Conservation (phyloP, 164 flowering plant genomes). For the Platanus orientalis region DNA sequence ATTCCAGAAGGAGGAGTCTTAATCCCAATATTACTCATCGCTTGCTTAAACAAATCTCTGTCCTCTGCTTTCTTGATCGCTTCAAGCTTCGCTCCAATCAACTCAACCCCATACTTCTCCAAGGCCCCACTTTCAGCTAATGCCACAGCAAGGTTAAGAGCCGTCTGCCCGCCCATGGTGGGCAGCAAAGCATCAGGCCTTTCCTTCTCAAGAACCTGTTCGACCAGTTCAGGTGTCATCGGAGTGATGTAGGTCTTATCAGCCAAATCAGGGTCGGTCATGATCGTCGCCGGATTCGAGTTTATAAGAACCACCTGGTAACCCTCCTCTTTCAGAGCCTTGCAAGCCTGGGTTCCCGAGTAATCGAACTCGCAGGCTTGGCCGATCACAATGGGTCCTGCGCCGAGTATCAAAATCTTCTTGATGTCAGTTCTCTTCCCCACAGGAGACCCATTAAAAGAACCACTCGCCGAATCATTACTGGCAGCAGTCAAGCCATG, state of each 20-base stretch:
- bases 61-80: slow-evolving; percentile 97
- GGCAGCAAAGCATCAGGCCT: slow-evolving; percentile 95
- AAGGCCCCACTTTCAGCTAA: slow-evolving; percentile 80
- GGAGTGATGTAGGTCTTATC: slow-evolving; percentile 86
- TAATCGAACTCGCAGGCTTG: slow-evolving; percentile 99
- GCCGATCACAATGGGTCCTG: slow-evolving; percentile 95
- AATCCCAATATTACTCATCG: slow-evolving; percentile 82
- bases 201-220: slow-evolving; percentile 82
- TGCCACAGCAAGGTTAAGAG: slow-evolving; percentile 86
- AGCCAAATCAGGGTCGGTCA: slow-evolving; percentile 96
- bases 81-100: slow-evolving; percentile 94
- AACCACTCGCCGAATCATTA: slow-evolving; percentile 13
- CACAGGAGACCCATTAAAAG: slow-evolving; percentile 7
- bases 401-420: slow-evolving; percentile 92
- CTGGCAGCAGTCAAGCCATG: not conserved
- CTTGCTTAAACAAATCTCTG: slow-evolving; percentile 87
- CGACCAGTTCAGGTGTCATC: slow-evolving; percentile 85
- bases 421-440: slow-evolving; percentile 84
- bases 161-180: slow-evolving; percentile 99
- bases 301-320: slow-evolving; percentile 83
- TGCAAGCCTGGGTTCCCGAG: slow-evolving; percentile 96
- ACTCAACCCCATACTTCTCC: slow-evolving; percentile 69
- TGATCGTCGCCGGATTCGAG: slow-evolving; percentile 98
- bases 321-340: slow-evolving; percentile 88
- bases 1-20: slow-evolving; percentile 92